Percentiles rank a stretch among this genome's conserved stretches.
phyloP scores from a whole-genome alignment of 768 basidiomycete genomes.

The Pleurotus giganteus region DNA sequence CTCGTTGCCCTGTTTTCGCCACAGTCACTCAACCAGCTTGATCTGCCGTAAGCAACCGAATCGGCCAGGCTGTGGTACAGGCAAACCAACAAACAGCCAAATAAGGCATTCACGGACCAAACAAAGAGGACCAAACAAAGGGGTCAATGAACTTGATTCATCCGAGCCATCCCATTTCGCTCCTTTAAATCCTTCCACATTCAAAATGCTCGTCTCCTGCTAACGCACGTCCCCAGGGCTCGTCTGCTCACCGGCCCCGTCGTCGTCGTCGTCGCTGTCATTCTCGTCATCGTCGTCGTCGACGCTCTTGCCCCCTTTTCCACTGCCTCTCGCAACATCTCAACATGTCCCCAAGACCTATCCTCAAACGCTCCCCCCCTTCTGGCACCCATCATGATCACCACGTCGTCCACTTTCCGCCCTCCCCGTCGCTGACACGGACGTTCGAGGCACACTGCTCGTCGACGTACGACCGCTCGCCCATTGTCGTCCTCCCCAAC shows the following conservation, averaged over 20 bases:
- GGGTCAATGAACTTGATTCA: constrained; percentile 3
- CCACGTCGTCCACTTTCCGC: constrained; percentile 49
- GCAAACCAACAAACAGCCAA: constrained; percentile 6
- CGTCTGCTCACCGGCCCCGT: not conserved
- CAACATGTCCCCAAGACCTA: constrained; percentile 47
- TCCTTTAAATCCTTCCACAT: constrained; percentile 9
- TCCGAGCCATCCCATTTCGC: constrained; percentile 10
- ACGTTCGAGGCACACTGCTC: constrained; percentile 54
- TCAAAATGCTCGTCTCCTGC: constrained; percentile 15
- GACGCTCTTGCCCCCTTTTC: constrained; percentile 7
- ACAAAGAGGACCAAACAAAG: constrained; percentile 4
- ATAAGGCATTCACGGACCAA: constrained; percentile 5
- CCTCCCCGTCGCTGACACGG: constrained; percentile 49
- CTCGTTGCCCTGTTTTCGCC: not conserved
- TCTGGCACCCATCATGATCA: constrained; percentile 25
- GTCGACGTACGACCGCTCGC: constrained; percentile 74
- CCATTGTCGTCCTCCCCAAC: constrained; percentile 72
- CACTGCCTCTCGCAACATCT: not conserved
- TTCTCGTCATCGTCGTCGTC: not conserved
- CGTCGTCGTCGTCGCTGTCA: not conserved
- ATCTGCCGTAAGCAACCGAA: constrained; percentile 8
- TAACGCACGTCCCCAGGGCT: constrained; percentile 14
- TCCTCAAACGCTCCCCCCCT: constrained; percentile 49
- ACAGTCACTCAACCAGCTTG: not conserved
- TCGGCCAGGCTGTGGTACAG: constrained; percentile 4